Percentiles rank a stretch among this genome's conserved stretches.
Conservation (phyloP, 768 basidiomycete genomes). For the Nidularia sp. region DNA sequence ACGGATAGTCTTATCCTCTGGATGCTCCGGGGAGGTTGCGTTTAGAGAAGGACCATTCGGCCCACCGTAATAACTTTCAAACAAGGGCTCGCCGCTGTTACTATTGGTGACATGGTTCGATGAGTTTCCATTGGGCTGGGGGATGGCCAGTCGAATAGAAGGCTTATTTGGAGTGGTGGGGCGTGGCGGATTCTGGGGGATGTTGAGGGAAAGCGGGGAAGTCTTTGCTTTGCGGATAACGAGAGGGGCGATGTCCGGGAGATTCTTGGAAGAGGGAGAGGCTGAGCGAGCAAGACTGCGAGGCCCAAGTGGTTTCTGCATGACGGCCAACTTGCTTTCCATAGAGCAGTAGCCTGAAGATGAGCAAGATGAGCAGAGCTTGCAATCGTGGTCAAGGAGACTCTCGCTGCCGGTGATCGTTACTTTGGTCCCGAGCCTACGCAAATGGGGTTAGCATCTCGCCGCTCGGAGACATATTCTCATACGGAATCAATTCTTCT, state of each 20-base stretch:
- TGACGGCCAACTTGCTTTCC: conserved; percentile 13
- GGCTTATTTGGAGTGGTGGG: conserved; percentile 13
- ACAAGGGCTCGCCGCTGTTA: conserved; percentile 20
- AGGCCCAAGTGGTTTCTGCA: conserved; percentile 47
- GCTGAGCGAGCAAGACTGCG: conserved; percentile 32
- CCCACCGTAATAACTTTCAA: conserved; percentile 40
- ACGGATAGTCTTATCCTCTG: conserved; percentile 41
- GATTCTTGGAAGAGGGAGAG: conserved; percentile 5
- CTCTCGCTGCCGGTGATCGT: conserved; percentile 16
- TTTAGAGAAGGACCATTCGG: conserved; percentile 20
- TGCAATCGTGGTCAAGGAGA: conserved; percentile 17
- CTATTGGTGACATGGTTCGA: not conserved
- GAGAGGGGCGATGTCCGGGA: conserved; percentile 1
- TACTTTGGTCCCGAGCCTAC: conserved; percentile 14
- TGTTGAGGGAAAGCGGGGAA: conserved; percentile 14
- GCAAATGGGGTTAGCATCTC: conserved; percentile 17
- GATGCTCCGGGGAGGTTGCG: conserved; percentile 17
- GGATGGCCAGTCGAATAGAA: conserved; percentile 23
- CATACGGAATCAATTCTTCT: no score
- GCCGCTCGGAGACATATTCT: not conserved
- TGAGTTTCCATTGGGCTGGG: conserved; percentile 8
- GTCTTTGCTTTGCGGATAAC: conserved; percentile 9
- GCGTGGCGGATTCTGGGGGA: conserved; percentile 20
- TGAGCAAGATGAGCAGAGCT: no score
- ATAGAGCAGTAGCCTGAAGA: conserved; percentile 10